Base-by-base conservation (phyloP, 805 yeast genomes). In the Nakazawaea wyomingensis region DNA sequence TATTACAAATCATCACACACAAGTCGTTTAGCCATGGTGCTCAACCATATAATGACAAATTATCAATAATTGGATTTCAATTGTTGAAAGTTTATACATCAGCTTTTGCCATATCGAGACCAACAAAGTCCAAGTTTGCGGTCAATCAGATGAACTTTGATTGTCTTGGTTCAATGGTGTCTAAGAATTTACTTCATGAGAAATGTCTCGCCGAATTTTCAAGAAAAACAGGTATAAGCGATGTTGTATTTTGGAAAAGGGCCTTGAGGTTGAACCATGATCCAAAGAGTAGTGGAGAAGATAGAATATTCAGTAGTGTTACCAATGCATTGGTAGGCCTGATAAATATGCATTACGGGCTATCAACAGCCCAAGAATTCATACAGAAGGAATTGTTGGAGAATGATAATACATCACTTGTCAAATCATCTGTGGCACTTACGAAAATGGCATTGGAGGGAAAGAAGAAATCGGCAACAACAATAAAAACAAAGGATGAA, bases 11-110 rank as follows among this genome's bases (percentile, higher is more conserved):
- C 32, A 67, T 90, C 54, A 90, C 97, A 5, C 97, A 91, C 66
- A 91, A 91, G 66, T 86, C 96, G 18, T 91, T 89, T 70, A 95
- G 95, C 4, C 95, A 87, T 64, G 97, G 96, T 8, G 69, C 76
- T 49, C 79, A 82, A 54, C 96, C 97, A 6, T 87, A 85, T 65
- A 91, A 90, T 65, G 96, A 89, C 59, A 85, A 83, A 60, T 69
- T 91, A 53, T 71, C 87, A 16, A 74, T 82, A 34, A 66, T 87
- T 59, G 97, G 95, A 14, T 57, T 73, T 29, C 82, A 81, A 55
- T 64, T 80, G 52, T 60, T 83, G 50, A 79, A 78, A 56, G 66
- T 72, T 39, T 59, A 55, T 43, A 61, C 71, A 32, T 69, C 78
- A 27, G 73, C 75, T 53, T 57, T 57, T 46, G 74, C 70, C 13